A percentile compares a stretch with the other conserved stretches of the same genome.
Evolutionary conservation across 2,329 filamentous ascomycete species (phyloP).

Genomic region (Clarireedia paspali): DNA sequence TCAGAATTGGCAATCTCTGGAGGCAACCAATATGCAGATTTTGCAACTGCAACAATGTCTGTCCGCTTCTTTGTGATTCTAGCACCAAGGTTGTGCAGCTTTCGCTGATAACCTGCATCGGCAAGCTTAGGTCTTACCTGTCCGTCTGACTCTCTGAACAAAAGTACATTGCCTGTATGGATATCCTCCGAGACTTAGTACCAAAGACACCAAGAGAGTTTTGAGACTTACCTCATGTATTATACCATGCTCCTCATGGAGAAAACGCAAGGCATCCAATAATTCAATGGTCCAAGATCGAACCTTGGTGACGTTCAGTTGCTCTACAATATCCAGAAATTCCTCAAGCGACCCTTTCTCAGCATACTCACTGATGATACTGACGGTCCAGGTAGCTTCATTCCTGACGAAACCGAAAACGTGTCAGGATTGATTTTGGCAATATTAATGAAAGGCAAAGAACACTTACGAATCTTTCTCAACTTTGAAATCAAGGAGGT

Average conservation of each 20-base stretch:
- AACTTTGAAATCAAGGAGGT: slow-evolving; percentile 78
- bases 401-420: background rate
- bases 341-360: slow-evolving; percentile 79
- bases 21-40: slow-evolving; percentile 75
- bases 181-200: slow-evolving; percentile 42
- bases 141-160: slow-evolving; percentile 62
- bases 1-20: slow-evolving; percentile 63
- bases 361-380: slow-evolving; percentile 66
- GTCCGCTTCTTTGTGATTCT: slow-evolving; percentile 47
- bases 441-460: too few relatives aligned
- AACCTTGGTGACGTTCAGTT: slow-evolving; percentile 65
- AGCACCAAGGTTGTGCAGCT: slow-evolving; percentile 53
- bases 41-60: slow-evolving; percentile 50
- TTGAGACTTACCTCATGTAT: slow-evolving; percentile 52
- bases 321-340: slow-evolving; percentile 70
- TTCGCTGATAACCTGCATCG: slow-evolving; percentile 63
- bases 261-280: slow-evolving; percentile 78
- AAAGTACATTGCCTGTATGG: slow-evolving; percentile 69
- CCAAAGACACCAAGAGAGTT: background rate
- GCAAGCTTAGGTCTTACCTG: slow-evolving; percentile 67
- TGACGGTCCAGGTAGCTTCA: slow-evolving; percentile 58
- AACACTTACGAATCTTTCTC: slow-evolving; percentile 41
- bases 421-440: slow-evolving; percentile 16
- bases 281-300: slow-evolving; percentile 89
- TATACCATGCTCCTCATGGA: slow-evolving; percentile 71